These are phyloP conservation scores for Neurospora sp. DNA, from an alignment of 495 filamentous ascomycete species.

Conservation along the genomic window DNA sequence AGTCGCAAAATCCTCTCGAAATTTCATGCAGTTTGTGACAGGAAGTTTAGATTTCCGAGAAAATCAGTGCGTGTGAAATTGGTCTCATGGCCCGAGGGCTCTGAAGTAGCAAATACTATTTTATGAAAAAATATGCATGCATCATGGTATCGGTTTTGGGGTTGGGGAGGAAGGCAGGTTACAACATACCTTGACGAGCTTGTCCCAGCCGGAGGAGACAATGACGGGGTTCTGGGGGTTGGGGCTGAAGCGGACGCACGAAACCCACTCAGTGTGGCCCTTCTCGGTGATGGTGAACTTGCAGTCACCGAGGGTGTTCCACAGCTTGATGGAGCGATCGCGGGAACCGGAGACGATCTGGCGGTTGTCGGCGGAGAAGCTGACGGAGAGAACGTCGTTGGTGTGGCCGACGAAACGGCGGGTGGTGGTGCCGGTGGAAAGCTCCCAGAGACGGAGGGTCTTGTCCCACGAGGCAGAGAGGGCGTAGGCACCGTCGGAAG, in stretches of 20 bases:
- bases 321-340: slow-evolving; percentile 98
- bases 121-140: slow-evolving; percentile 57
- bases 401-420: slow-evolving; percentile 98
- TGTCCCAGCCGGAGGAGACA: slow-evolving; percentile 98
- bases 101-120: slow-evolving; percentile 99
- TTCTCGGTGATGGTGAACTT: slow-evolving; percentile 99
- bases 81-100: slow-evolving; percentile 96
- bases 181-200: slow-evolving; percentile 92
- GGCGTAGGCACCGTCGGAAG: slow-evolving; percentile 98
- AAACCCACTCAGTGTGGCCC: slow-evolving; percentile 99
- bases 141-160: slow-evolving; percentile 52
- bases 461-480: slow-evolving; percentile 99
- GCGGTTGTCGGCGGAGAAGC: slow-evolving; percentile 99
- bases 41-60: slow-evolving; percentile 11
- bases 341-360: slow-evolving; percentile 99
- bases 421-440: slow-evolving; percentile 90
- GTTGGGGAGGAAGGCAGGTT: background rate
- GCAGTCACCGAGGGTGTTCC: slow-evolving; percentile 99
- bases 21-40: slow-evolving; percentile 8
- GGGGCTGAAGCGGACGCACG: slow-evolving; percentile 97
- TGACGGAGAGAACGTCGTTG: slow-evolving; percentile 99
- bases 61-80: slow-evolving; percentile 88
- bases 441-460: slow-evolving; percentile 99
- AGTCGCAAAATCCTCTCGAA: background rate
- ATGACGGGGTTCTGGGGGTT: slow-evolving; percentile 99